Percentiles rank a stretch among this genome's conserved stretches.
phyloP scores from a whole-genome alignment of 352 stramenopile genomes.

The Globisporangium yorkense region DNA sequence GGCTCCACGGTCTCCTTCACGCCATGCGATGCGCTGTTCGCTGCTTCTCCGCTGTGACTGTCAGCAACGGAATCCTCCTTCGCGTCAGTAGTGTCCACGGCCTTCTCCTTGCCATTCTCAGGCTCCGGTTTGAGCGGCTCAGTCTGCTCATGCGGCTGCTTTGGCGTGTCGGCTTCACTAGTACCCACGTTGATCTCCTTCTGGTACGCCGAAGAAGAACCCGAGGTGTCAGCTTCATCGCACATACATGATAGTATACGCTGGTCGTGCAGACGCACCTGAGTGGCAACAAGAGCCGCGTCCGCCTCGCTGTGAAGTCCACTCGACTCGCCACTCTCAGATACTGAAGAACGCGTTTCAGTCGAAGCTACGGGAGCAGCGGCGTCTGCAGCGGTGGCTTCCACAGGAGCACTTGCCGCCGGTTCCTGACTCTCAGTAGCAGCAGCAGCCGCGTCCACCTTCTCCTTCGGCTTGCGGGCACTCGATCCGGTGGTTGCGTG shows the following conservation, averaged over 20 bases:
- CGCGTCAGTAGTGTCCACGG: neutral
- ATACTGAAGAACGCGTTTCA: too few relatives aligned
- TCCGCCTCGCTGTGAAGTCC: too few relatives aligned
- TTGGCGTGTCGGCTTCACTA: neutral
- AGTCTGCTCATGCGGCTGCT: neutral
- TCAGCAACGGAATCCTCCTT: neutral
- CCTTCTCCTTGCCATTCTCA: neutral
- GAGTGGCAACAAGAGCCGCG: too few relatives aligned
- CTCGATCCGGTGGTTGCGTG: neutral
- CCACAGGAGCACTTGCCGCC: too few relatives aligned
- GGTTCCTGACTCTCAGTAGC: neutral
- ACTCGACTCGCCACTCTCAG: too few relatives aligned
- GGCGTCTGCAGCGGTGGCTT: neutral
- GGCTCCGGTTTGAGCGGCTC: too few relatives aligned
- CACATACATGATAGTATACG: too few relatives aligned
- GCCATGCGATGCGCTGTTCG: neutral
- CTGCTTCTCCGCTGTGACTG: neutral
- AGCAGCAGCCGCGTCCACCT: neutral
- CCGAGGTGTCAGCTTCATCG: neutral
- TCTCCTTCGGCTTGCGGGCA: neutral
- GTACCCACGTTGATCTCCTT: neutral
- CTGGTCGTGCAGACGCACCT: too few relatives aligned
- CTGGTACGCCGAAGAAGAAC: neutral
- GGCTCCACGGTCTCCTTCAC: neutral
- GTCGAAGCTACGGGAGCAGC: neutral